These are phyloP conservation scores for Cocos nucifera DNA, from an alignment of 176 grass and related monocot genomes.

Conservation along the genomic window DNA sequence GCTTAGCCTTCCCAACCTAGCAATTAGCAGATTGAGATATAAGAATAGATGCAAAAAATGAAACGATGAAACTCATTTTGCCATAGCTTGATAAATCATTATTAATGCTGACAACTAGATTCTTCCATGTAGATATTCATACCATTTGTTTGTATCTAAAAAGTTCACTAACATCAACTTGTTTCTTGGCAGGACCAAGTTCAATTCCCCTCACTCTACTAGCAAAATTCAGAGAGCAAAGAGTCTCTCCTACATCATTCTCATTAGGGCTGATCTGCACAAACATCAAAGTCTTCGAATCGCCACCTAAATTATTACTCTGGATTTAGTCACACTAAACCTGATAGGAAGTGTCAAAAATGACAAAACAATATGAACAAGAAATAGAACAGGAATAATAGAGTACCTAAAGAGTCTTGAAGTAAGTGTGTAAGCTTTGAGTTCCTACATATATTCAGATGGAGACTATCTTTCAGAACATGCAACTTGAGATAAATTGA, in stretches of 20 bases:
- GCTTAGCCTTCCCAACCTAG: slow-evolving; percentile 78
- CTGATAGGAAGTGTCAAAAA: background rate
- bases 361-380: slow-evolving; percentile 2
- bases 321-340: slow-evolving; percentile 6
- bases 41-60: too few relatives aligned
- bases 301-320: slow-evolving; percentile 58
- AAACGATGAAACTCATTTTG: too few relatives aligned
- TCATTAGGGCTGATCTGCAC: slow-evolving; percentile 95
- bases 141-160: slow-evolving; percentile 92
- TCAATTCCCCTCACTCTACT: slow-evolving; percentile 91
- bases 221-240: slow-evolving; percentile 92
- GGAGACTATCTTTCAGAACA: background rate
- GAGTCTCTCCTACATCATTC: slow-evolving; percentile 83
- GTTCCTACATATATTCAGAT: slow-evolving; percentile 46
- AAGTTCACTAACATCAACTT: slow-evolving; percentile 77
- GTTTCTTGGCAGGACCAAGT: slow-evolving; percentile 77
- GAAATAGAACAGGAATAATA: slow-evolving; percentile 7
- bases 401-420: slow-evolving; percentile 79
- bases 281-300: slow-evolving; percentile 98
- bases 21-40: slow-evolving; percentile 8
- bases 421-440: slow-evolving; percentile 90
- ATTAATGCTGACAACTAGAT: too few relatives aligned
- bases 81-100: too few relatives aligned
- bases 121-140: background rate
- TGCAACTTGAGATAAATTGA: background rate